Conservation (phyloP, 805 yeast genomes). For the Komagataella pastoris region DNA sequence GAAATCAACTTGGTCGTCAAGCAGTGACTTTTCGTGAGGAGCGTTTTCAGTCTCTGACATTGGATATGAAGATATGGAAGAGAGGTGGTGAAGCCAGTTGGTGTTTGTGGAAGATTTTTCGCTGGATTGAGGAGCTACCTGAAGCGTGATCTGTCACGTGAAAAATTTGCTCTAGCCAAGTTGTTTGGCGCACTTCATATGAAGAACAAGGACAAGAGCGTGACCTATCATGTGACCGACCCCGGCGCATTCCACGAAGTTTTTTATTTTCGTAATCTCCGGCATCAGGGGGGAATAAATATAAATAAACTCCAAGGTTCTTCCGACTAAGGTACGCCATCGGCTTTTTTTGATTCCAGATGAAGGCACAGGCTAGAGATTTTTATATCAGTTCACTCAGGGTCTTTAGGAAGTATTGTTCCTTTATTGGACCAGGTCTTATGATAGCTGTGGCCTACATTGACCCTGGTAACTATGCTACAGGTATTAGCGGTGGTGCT, state of each 20-base stretch:
- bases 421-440: constrained; percentile 31
- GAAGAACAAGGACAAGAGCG: too few relatives aligned
- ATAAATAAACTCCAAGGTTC: too few relatives aligned
- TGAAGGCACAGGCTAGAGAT: neutral
- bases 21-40: constrained; percentile 28
- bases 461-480: constrained; percentile 41
- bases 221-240: neutral
- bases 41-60: neutral
- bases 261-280: neutral
- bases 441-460: constrained; percentile 36
- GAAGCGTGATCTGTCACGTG: neutral
- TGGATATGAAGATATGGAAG: neutral
- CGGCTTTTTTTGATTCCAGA: neutral
- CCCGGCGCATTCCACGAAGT: neutral
- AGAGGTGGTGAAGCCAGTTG: neutral
- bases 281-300: neutral
- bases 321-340: too few relatives aligned
- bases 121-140: neutral
- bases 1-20: constrained; percentile 49
- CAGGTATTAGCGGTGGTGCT: constrained; percentile 35
- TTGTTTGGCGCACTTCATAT: neutral
- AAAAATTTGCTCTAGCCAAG: neutral
- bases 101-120: neutral
- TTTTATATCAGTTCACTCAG: neutral
- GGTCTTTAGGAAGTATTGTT: constrained; percentile 16